Percentiles rank a stretch among this genome's conserved stretches.
These are phyloP conservation scores for Alternaria sp. DNA, from an alignment of 2,329 filamentous ascomycete genomes.

Conservation along the genomic window DNA sequence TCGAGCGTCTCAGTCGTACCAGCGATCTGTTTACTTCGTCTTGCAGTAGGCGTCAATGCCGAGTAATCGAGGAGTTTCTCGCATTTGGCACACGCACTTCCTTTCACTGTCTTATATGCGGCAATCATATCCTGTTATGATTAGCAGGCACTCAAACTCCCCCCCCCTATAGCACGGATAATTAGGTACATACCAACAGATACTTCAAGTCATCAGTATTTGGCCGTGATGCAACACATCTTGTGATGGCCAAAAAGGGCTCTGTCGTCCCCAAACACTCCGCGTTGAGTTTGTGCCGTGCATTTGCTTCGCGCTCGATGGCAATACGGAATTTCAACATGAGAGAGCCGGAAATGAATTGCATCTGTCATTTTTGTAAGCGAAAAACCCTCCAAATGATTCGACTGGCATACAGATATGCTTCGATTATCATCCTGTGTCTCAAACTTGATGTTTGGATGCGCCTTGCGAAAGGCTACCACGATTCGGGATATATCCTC, in stretches of 20 bases:
- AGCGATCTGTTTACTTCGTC: conserved; percentile 40
- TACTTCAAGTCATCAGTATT: conserved; percentile 42
- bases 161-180: background rate
- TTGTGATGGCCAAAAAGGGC: conserved; percentile 42
- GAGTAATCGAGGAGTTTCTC: conserved; percentile 39
- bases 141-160: conserved; percentile 23
- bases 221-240: conserved; percentile 47
- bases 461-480: conserved; percentile 34
- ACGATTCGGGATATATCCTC: conserved; percentile 38
- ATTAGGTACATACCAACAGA: conserved; percentile 43
- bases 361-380: conserved; percentile 31
- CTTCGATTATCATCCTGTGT: conserved; percentile 34
- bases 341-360: conserved; percentile 36
- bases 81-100: conserved; percentile 46
- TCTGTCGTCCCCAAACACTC: conserved; percentile 45
- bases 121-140: conserved; percentile 50
- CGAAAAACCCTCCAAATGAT: background rate
- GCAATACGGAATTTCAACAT: conserved; percentile 41
- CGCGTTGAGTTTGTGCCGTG: conserved; percentile 37
- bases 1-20: conserved; percentile 28
- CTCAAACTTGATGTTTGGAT: conserved; percentile 44
- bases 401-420: conserved; percentile 34
- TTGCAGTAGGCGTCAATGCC: conserved; percentile 40
- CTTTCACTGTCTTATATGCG: conserved; percentile 48
- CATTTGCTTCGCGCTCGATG: conserved; percentile 40